Conservation (phyloP, 2,329 filamentous ascomycete genomes). For the Pyrenochaeta sp. region DNA sequence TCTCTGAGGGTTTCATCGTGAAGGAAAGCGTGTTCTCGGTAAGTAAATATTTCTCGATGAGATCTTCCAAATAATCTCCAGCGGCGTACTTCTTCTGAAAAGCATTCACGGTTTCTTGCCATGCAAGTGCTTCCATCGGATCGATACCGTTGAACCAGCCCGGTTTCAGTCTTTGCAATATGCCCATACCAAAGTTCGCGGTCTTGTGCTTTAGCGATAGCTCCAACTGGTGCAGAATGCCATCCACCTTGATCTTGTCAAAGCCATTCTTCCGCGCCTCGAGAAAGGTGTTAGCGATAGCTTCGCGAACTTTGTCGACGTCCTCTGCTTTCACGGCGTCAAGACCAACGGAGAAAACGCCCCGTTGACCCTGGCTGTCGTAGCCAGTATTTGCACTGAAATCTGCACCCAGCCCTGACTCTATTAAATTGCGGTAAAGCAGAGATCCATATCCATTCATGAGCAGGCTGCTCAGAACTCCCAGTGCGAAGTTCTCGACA, state of each 20-base stretch:
- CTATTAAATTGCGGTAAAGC: constrained; percentile 86
- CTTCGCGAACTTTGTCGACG: constrained; percentile 76
- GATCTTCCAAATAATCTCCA: constrained; percentile 79
- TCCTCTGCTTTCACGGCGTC: constrained; percentile 87
- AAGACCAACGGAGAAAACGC: constrained; percentile 88
- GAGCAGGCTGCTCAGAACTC: constrained; percentile 81
- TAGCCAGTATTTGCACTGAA: constrained; percentile 96
- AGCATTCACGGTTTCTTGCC: constrained; percentile 84
- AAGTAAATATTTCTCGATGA: constrained; percentile 89
- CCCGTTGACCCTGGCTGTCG: constrained; percentile 76
- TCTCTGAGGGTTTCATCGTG: constrained; percentile 87
- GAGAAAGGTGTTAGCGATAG: constrained; percentile 74
- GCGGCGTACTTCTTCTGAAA: constrained; percentile 81
- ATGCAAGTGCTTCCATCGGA: constrained; percentile 87
- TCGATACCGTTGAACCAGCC: constrained; percentile 96
- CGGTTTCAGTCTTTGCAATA: constrained; percentile 87
- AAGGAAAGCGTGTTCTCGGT: constrained; percentile 89
- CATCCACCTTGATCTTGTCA: constrained; percentile 88
- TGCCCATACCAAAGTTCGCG: constrained; percentile 88
- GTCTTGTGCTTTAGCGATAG: constrained; percentile 96
- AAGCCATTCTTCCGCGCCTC: constrained; percentile 80
- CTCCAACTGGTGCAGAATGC: constrained; percentile 91
- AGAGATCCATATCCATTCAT: constrained; percentile 97
- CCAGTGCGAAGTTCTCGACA: constrained; percentile 86
- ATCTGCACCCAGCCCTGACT: constrained; percentile 87